Evolutionary conservation across 352 stramenopile genomes (phyloP), one percentile per base, ranked within the genome.

Genomic region (Globisporangium emineosum): DNA sequence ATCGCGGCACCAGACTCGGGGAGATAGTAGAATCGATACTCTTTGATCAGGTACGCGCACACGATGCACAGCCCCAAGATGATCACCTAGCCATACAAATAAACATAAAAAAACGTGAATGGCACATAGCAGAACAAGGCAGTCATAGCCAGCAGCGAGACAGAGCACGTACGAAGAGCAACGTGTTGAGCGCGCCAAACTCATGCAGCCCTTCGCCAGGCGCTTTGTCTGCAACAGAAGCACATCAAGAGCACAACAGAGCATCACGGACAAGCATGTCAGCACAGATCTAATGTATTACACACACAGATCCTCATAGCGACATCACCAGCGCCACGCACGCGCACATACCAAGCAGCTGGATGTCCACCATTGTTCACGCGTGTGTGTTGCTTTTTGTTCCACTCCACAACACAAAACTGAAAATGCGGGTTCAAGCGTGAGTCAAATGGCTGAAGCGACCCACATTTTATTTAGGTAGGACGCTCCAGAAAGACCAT

Each of bases 21-120:
- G 21, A 98, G 66, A 68, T 96, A 96, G 62, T 95, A 96, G 67
- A 97, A 96, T 32, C 77, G 75, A 69, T 96, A 91, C 71, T 96
- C 79, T 63, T 96, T 93, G 75, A 97, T 94, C 59, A 98, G 62
- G 67, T 97, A 97, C 42, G 88, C 90, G 67, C 75, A 90, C 51
- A 97, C 78, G 59, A 97, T 95, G 83, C 89, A 97, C 13, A 97
- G 69, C 17, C 86, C 86, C 13, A 98, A 73, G 51, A 98, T 82
- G 56, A 95, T 80, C 51, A 97, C 79, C 77, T 90, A 37, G 12
- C 23, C 19, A 47, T 23, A 40, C 29, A 35, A n/a, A n/a, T n/a
- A n/a, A n/a, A n/a, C n/a, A n/a, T n/a, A n/a, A n/a, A n/a, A n/a
- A n/a, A n/a, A n/a, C n/a, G n/a, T n/a, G n/a, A n/a, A n/a, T n/a